Evolutionary conservation across 208 protist genomes (phyloP), one percentile per base, ranked within the genome.

Genomic region (Leishmania aethiopica): DNA sequence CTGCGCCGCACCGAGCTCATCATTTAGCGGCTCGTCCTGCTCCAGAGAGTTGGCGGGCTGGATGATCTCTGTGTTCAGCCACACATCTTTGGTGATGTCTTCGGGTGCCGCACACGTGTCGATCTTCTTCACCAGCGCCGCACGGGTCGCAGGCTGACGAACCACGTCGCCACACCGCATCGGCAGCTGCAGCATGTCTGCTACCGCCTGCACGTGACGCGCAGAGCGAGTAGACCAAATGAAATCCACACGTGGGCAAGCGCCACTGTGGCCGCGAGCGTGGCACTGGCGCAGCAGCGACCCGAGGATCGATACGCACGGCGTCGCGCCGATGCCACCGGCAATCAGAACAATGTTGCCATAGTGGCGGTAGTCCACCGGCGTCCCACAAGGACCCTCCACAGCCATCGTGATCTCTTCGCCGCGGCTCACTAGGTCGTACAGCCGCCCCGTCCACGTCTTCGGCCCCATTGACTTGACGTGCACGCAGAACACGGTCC

Each of bases 381-480:
- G 82, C 45, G 79, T 75, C 35, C 89, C 89, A 80, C 84, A 92
- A 7, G 89, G 89, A 6, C 89, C 89, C 70, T 92, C 89, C 83
- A 92, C 79, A 55, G 80, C 74, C 72, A 92, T 37, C 10, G 77
- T 86, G 75, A 92, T 80, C 47, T 60, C 70, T 28, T 69, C 76
- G 40, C 84, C 82, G 40, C 62, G 37, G 32, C 73, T 45, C 64
- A 86, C 82, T 35, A 88, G 70, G n/a, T 80, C 60, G 78, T 87
- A 64, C 60, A 92, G 84, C 49, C 73, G 78, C 19, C 81, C 83
- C 35, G 86, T 93, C 87, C 87, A 93, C 35, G 88, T 91, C 45
- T 57, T 69, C 40, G 84, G 80, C 28, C 90, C 90, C 88, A 93
- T 90, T 11, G 82, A 87, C 75, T 91, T 90, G 77, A 93, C 87